Base-by-base conservation (phyloP, 139 green algal species). In the Chlorella sp. region DNA sequence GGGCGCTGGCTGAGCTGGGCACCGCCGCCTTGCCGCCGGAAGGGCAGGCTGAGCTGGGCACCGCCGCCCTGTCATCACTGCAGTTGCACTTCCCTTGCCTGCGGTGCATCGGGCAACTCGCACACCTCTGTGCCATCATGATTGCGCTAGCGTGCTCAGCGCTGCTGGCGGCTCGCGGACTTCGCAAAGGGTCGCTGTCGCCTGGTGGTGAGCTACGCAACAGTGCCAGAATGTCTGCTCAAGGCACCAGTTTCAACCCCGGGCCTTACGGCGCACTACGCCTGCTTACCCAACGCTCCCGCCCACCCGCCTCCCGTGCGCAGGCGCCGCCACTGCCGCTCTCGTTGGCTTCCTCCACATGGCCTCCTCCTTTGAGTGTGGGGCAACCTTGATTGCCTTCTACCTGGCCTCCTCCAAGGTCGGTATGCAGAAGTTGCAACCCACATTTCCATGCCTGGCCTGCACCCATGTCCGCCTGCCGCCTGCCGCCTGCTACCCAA, bases 371-470 rank as follows among this genome's bases (percentile, higher is more conserved):
- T 61, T 90, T 30, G 32, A 39, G 26, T 90, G 85, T 36, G 91
- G 91, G 26, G 21, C 77, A 12, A 86, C 83, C 9, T 61, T 93
- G 0, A 89, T 93, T 22, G 48, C 53, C 42, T 93, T 93, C 83
- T 93, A 90, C 81, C 57, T 88, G 11, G 88, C 75, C 48, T 83
- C 71, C 22, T 88, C 87, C 77, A 91, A 89, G 83, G 83, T 91
- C 30, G 69, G 26, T 36, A 37, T 36, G 28, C 11, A 15, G 26
- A 37, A 3, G 28, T 34, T 77, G 69, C 69, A 34, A 37, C 11
- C 4, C 14, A 40, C 22, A 15, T 48, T 66, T 57, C 3, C 30
- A 3, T 26, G 48, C 42, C n/a, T 16, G 2, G 24, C 71, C 28
- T 32, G 48, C 22, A 39, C 16, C 34, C 53, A 73, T 5, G 30